Base-by-base conservation (phyloP, 192 early-diverging fungal species). In the Piromyces finnis region DNA sequence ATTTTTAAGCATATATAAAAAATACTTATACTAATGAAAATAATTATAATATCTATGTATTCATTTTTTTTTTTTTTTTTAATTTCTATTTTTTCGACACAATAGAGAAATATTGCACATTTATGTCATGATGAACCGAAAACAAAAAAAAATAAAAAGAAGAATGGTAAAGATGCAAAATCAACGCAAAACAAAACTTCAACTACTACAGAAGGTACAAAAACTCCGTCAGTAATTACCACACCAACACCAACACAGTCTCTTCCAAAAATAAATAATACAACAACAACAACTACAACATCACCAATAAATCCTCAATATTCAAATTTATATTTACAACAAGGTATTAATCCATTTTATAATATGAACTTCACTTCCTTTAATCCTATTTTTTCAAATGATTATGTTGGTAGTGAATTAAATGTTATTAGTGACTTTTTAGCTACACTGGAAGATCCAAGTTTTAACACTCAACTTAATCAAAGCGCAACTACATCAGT, bases 71-170 rank as follows among this genome's bases (percentile, higher is more conserved):
- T 37, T 37, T 37, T 37, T 37, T 15, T 37, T 15, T 51, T 51
- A 51, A 22, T 51, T 51, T 51, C 22, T 22, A 22, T 51, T 51
- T 22, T 51, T 51, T 22, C 18, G 3, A 5, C 3, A 22, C 18
- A 51, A 22, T 28, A 96, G 84, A 92, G 97, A 51, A 94, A 93
- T 82, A 97, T 98, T 84, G 92, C 92, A n/a, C 93, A 96, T 81
- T 83, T 96, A 32, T 98, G 97, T 86, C 94, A 92, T 77, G 94
- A 98, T 84, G 95, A 95, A 82, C 90, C 92, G 12, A 92, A 90
- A 77, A 84, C 82, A 35, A 36, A 89, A 28, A 68, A 68, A n/a
- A 68, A 68, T 26, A 68, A 68, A 68, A 68, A 68, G 51, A 68
- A 68, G 9, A 27, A 27, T 68, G 51, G 51, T n/a, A 68, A 68